Conservation (phyloP, 2,329 filamentous ascomycete species). For the Didymellaceae sp. region DNA sequence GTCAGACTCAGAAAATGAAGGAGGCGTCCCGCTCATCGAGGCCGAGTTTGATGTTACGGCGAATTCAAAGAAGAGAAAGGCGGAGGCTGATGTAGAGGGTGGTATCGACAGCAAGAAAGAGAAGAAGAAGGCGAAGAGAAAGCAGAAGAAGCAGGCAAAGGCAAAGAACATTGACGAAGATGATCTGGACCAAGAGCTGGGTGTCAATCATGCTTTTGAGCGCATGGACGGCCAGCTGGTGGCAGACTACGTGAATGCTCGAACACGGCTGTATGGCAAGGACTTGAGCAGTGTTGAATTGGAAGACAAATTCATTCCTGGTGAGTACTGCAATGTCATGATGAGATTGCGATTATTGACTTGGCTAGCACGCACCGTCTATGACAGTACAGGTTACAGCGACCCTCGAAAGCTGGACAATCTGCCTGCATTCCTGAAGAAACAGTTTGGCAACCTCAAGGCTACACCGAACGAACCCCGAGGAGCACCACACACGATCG, state of each 20-base stretch:
- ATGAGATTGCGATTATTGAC: slow-evolving; percentile 16
- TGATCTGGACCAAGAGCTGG: slow-evolving; percentile 53
- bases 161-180: slow-evolving; percentile 70
- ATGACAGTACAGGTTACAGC: slow-evolving; percentile 79
- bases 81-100: slow-evolving; percentile 39
- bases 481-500: slow-evolving; percentile 74
- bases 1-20: slow-evolving; percentile 54
- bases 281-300: slow-evolving; percentile 85
- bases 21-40: slow-evolving; percentile 54
- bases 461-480: slow-evolving; percentile 69
- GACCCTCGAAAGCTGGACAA: slow-evolving; percentile 72
- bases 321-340: slow-evolving; percentile 54
- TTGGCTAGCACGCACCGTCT: slow-evolving; percentile 70
- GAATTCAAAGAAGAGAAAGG: slow-evolving; percentile 53
- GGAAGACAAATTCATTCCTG: slow-evolving; percentile 79
- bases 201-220: slow-evolving; percentile 79
- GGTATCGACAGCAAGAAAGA: slow-evolving; percentile 46
- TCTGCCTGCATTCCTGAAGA: slow-evolving; percentile 79
- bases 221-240: slow-evolving; percentile 83
- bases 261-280: slow-evolving; percentile 76
- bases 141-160: slow-evolving; percentile 65
- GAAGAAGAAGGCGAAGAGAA: slow-evolving; percentile 49
- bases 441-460: slow-evolving; percentile 66
- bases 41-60: slow-evolving; percentile 44
- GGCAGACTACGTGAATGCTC: slow-evolving; percentile 83